These are phyloP conservation scores for Nothophoma quercina DNA, from an alignment of 2,329 filamentous ascomycete species.

Conservation along the genomic window DNA sequence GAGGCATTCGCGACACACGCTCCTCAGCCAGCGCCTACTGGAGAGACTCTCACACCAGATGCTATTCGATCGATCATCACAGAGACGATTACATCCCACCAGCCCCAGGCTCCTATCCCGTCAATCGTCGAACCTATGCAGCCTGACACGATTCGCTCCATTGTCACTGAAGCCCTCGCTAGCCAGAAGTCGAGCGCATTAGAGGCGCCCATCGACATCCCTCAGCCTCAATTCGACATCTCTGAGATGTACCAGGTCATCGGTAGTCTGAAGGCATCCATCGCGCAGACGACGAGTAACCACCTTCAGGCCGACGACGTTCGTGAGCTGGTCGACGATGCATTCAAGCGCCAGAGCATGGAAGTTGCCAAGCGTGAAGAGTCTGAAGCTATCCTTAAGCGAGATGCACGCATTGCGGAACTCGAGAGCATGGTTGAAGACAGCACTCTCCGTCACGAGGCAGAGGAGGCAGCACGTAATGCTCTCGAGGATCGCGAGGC, in stretches of 20 bases:
- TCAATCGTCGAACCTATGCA: slow-evolving; percentile 38
- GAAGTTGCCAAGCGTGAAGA: slow-evolving; percentile 42
- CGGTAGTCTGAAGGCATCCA: slow-evolving; percentile 57
- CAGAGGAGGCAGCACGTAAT: slow-evolving; percentile 53
- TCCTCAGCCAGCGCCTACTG: slow-evolving; percentile 17
- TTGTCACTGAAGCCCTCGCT: slow-evolving; percentile 45
- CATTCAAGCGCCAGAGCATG: slow-evolving; percentile 44
- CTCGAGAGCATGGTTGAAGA: slow-evolving; percentile 48
- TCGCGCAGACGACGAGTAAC: slow-evolving; percentile 54
- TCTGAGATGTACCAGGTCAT: slow-evolving; percentile 57
- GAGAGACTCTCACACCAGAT: slow-evolving; percentile 34
- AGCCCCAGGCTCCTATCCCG: slow-evolving; percentile 24
- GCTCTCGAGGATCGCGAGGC: slow-evolving; percentile 54
- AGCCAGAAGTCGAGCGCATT: slow-evolving; percentile 41
- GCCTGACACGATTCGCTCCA: slow-evolving; percentile 45
- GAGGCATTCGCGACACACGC: slow-evolving; percentile 65
- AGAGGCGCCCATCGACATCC: slow-evolving; percentile 43
- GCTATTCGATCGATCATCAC: slow-evolving; percentile 37
- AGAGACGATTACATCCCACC: slow-evolving; percentile 38
- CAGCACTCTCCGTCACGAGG: slow-evolving; percentile 44
- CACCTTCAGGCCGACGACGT: slow-evolving; percentile 56
- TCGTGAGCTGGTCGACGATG: slow-evolving; percentile 47
- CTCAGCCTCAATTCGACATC: slow-evolving; percentile 48
- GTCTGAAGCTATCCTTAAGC: slow-evolving; percentile 40
- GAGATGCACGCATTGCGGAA: slow-evolving; percentile 44